Conservation (phyloP, 2,329 filamentous ascomycete genomes). For the Sclerotiophoma versabilis region DNA sequence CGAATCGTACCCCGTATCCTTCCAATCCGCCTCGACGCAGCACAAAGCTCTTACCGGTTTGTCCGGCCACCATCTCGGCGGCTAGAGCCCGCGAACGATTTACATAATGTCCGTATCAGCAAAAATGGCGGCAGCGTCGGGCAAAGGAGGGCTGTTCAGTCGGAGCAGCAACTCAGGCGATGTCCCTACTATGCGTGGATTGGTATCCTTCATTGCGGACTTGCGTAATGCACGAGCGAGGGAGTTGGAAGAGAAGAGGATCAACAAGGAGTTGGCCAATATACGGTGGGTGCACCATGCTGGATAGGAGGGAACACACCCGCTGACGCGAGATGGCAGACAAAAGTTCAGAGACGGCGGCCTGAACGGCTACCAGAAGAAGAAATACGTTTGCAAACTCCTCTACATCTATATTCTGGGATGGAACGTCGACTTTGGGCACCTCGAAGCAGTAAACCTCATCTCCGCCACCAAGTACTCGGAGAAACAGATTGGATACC, state of each 20-base stretch:
- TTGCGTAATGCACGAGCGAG: constrained; percentile 91
- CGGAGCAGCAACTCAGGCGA: constrained; percentile 50
- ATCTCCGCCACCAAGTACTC: constrained; percentile 98
- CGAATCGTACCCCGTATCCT: constrained; percentile 12
- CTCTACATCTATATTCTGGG: constrained; percentile 99
- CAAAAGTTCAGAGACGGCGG: constrained; percentile 98
- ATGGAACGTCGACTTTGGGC: constrained; percentile 98
- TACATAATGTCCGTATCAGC: constrained; percentile 37
- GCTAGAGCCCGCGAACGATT: constrained; percentile 40
- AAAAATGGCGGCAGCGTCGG: constrained; percentile 50
- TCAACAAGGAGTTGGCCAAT: constrained; percentile 99
- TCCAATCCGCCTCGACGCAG: constrained; percentile 4
- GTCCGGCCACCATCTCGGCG: constrained; percentile 39
- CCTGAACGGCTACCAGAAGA: constrained; percentile 96
- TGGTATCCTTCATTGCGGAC: constrained; percentile 98
- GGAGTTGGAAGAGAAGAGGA: constrained; percentile 97
- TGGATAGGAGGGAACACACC: constrained; percentile 8
- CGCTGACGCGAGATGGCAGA: constrained; percentile 52
- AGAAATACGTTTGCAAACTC: constrained; percentile 99
- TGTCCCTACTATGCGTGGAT: constrained; percentile 58
- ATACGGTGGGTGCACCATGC: constrained; percentile 69
- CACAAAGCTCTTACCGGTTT: constrained; percentile 27
- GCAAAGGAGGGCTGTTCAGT: constrained; percentile 50
- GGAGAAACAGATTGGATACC: constrained; percentile 98
- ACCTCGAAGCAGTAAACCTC: constrained; percentile 96